Evolutionary conservation across 495 filamentous ascomycete species (phyloP), one percentile per base, ranked within the genome.

Genomic region (Opeltia flavorubescens): DNA sequence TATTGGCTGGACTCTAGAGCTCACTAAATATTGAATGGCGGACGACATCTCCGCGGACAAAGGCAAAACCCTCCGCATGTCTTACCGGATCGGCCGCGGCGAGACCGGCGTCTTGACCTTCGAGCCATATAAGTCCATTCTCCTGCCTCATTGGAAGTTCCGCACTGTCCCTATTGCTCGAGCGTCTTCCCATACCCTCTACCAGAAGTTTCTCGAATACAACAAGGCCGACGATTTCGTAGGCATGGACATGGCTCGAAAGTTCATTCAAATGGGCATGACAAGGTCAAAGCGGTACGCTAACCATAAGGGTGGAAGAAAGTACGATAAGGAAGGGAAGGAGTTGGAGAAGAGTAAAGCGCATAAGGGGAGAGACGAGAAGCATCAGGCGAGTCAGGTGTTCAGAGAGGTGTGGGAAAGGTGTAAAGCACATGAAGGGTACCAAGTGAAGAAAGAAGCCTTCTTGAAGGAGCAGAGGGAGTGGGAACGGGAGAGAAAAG

Each of bases 361-460:
- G 2, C 76, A 76, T 9, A 81, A 75, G 60, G 80, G 78, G 2
- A 66, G 78, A 28, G 71, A 80, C 11, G 85, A 88, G 50, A 71
- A 87, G 5, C 78, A 77, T 24, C 84, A 87, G 26, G 82, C 84
- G 5, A 75, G 55, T 42, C 13, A 50, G 52, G 45, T 65, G 18
- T 70, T 68, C 44, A 56, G 55, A 41, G 59, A 53, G 54, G 56
- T 65, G 15, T 72, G 66, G 65, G 59, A 64, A 47, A 55, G 51
- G 47, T 69, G 64, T 52, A 66, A 56, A 46, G 51, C 26, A 20
- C 52, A 62, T 54, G 61, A 65, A 50, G 55, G 58, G 29, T 72
- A 73, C 62, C 21, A 46, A 43, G 52, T 29, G 57, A 47, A 50
- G 53, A 69, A 66, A 48, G 57, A 55, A 23, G 58, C 55, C 46